Conservation (phyloP, 257 asterid species). For the Fraxinus cuspidata region DNA sequence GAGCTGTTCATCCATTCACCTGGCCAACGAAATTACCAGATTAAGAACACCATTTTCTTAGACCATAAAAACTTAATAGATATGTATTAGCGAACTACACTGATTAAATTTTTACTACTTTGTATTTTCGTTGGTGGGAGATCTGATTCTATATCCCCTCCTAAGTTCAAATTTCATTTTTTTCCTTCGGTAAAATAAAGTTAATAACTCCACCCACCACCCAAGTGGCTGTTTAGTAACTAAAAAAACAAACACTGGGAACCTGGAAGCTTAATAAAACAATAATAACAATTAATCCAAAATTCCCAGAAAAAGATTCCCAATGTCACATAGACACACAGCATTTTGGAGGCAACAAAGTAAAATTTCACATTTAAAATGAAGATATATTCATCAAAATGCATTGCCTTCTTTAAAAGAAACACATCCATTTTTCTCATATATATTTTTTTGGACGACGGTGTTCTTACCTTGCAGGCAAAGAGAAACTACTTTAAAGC, state of each 20-base stretch:
- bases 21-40: constrained; percentile 18
- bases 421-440: background rate
- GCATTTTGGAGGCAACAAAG: background rate
- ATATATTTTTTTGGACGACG: background rate
- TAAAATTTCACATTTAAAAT: background rate
- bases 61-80: background rate
- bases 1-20: constrained; percentile 58
- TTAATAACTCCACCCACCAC: background rate
- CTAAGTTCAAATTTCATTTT: background rate
- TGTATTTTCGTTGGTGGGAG: background rate
- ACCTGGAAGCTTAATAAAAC: background rate
- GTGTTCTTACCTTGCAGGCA: background rate
- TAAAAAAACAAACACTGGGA: background rate
- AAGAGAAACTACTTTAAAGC: background rate
- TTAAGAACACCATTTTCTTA: background rate
- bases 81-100: background rate
- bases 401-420: background rate
- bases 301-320: background rate
- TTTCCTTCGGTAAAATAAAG: background rate
- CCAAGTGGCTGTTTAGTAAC: background rate
- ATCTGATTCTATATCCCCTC: background rate
- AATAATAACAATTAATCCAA: background rate
- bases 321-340: background rate
- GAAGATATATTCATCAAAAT: background rate
- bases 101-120: background rate